Conservation (phyloP, 345 rosid species). For the Populus simonii region DNA sequence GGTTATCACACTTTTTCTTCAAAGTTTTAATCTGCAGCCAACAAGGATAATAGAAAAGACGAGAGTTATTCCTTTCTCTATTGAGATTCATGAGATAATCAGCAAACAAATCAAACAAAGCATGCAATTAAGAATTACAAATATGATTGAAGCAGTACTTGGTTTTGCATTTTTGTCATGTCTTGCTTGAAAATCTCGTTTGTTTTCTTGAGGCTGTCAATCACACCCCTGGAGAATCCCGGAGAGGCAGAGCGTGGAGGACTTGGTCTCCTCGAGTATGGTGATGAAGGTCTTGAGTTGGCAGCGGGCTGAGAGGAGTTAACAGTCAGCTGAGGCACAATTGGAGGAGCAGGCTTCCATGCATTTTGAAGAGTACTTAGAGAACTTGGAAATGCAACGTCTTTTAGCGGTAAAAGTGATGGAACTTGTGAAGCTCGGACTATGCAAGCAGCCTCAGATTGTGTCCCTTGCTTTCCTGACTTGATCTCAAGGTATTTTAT, state of each 20-base stretch:
- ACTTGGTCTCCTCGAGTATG: conserved; percentile 62
- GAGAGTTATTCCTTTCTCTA: conserved; percentile 1
- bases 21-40: conserved; percentile 51
- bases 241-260: conserved; percentile 54
- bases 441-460: conserved; percentile 48
- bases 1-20: conserved; percentile 62
- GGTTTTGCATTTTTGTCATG: conserved; percentile 61
- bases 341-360: conserved; percentile 43
- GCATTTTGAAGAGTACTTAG: conserved; percentile 61
- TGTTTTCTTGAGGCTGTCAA: conserved; percentile 83
- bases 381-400: conserved; percentile 72
- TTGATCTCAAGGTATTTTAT: conserved; percentile 65
- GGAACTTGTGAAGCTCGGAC: conserved; percentile 78
- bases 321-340: conserved; percentile 14
- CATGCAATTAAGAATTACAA: conserved; percentile 15
- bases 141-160: conserved; percentile 37
- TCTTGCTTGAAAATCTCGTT: conserved; percentile 80
- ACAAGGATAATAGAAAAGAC: conserved; percentile 4
- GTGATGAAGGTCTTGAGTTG: conserved; percentile 57
- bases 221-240: conserved; percentile 63
- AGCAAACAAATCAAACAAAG: conserved; percentile 5
- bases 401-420: conserved; percentile 56
- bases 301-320: conserved; percentile 36
- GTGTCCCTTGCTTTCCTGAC: conserved; percentile 51
- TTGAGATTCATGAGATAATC: background rate